phyloP scores from a whole-genome alignment of 257 asterid genomes.

The Handroanthus guayacan region DNA sequence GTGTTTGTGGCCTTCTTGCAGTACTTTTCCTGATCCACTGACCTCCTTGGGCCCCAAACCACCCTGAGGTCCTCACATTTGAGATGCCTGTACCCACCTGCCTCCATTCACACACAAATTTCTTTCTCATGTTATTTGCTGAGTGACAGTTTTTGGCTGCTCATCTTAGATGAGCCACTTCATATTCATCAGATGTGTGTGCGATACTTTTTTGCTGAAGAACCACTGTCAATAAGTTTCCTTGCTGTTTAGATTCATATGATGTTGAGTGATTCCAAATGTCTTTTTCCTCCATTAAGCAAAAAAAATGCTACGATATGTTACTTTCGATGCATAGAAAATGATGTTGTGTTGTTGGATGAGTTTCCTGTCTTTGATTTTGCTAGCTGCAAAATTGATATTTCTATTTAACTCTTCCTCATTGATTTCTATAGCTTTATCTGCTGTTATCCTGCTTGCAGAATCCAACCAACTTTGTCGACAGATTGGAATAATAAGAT shows the following conservation, averaged over 20 bases:
- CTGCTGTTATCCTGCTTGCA: slow-evolving; percentile 20
- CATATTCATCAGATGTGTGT: neutral
- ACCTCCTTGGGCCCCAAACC: neutral
- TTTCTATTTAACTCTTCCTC: neutral
- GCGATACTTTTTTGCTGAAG: neutral
- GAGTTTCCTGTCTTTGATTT: neutral
- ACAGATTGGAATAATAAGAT: slow-evolving; percentile 38
- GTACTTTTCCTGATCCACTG: neutral
- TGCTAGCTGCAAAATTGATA: neutral
- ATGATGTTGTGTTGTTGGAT: neutral
- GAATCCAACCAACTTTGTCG: slow-evolving; percentile 36
- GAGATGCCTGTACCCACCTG: neutral
- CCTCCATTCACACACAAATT: neutral
- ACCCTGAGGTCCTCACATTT: neutral
- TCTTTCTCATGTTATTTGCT: neutral
- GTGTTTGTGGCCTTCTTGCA: neutral
- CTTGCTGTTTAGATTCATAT: neutral
- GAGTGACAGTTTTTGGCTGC: neutral
- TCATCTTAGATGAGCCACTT: neutral
- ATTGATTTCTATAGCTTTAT: neutral
- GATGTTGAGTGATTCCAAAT: neutral
- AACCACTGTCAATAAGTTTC: neutral
- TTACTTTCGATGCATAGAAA: neutral
- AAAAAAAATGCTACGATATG: neutral
- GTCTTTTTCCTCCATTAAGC: neutral